Base-by-base conservation (phyloP, 306 rosid genomes). In the Aeschynomene evenia region DNA sequence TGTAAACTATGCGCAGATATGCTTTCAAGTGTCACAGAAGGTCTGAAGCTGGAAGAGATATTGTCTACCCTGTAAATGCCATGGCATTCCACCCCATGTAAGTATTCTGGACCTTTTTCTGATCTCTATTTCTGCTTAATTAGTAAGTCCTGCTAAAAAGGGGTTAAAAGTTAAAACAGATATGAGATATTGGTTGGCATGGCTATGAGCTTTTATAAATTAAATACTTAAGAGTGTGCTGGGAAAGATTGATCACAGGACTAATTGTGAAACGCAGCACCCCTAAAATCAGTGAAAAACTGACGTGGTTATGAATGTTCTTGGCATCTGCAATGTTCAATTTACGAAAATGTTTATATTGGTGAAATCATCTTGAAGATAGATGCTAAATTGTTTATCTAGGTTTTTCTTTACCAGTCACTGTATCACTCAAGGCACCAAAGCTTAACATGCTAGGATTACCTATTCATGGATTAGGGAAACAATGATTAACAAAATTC, bases 1-100 rank as follows among this genome's bases (percentile, higher is more conserved):
- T 43, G 16, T 46, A 42, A 63, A 19, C 54, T 68, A 19, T 77
- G 24, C 78, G 57, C 89, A 95, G 99, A 63, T 95, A 91, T 57
- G 99, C 99, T 63, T 95, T 95, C 34, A 95, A 95, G 85, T 91
- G 99, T 84, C 99, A 91, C 76, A 85, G 99, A 75, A 95, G 91
- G 79, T 76, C 97, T 1, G 99, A 95, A 86, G 97, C 95, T 33
- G 99, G 97, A 84, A 91, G 99, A 87, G 99, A 95, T 85, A 85
- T 87, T 5, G 97, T 95, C 76, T 95, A 95, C 78, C 99, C 97
- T 22, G 99, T 95, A 69, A 92, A 92, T 83, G 95, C 92, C 57
- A 87, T 92, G 66, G 96, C 98, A 68, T 92, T 92, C 84, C 98
- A 89, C 73, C 98, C 96, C 14, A 73, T 89, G 98, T 92, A 78